phyloP scores from a whole-genome alignment of 1,284 basidiomycete species.

The Mycosarcoma mackinlayi region DNA sequence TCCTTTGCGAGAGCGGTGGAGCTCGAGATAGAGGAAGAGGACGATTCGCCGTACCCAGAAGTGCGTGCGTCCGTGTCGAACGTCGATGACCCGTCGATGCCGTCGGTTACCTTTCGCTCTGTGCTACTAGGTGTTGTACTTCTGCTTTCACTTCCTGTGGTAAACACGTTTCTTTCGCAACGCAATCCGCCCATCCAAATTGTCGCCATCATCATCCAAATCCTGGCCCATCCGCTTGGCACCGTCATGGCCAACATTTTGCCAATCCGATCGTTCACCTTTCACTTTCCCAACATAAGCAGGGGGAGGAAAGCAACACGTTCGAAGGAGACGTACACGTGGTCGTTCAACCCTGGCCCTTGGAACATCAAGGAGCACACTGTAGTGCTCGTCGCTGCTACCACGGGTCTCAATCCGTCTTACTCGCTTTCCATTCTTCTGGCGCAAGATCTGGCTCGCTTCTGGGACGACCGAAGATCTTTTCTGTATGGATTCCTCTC shows the following conservation, averaged over 20 bases:
- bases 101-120: constrained; percentile 59
- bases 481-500: constrained; percentile 68
- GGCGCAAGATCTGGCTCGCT: constrained; percentile 64
- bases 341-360: constrained; percentile 59
- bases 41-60: constrained; percentile 62
- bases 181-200: constrained; percentile 60
- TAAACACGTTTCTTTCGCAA: constrained; percentile 60
- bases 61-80: constrained; percentile 63
- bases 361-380: constrained; percentile 66
- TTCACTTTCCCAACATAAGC: constrained; percentile 12
- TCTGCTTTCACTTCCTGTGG: constrained; percentile 45
- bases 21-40: constrained; percentile 48
- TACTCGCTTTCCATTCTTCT: constrained; percentile 74
- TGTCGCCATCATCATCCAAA: constrained; percentile 49
- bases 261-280: constrained; percentile 39
- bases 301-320: background rate
- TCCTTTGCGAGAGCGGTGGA: constrained; percentile 25
- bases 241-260: constrained; percentile 44
- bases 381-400: constrained; percentile 46
- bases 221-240: constrained; percentile 57
- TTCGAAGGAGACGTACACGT: constrained; percentile 2
- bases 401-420: constrained; percentile 40
- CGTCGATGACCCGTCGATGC: constrained; percentile 60
- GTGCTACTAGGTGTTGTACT: constrained; percentile 54
- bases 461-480: constrained; percentile 68